Base-by-base conservation (phyloP, 305 asterid species). In the Nicotiana rustica region DNA sequence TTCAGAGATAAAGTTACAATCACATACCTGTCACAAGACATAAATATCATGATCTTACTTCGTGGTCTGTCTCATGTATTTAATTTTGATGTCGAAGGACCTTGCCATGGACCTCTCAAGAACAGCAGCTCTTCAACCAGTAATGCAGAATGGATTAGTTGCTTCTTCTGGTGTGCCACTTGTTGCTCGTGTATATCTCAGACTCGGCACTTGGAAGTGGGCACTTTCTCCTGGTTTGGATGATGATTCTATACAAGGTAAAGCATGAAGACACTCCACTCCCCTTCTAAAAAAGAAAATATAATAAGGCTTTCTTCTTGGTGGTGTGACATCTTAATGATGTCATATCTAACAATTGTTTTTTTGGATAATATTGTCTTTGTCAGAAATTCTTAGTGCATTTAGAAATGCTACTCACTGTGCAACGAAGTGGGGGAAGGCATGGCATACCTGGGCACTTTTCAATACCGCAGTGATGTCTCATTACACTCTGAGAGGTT, bases 361-460 rank as follows among this genome's bases (percentile, higher is more conserved):
- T 61, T 80, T 64, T 76, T 76, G 80, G 49, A 76, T 76, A 15
- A 31, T 64, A 56, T 81, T 67, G 77, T 13, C 33, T 73, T 87
- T 85, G 81, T 55, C 92, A 97, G 99, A 97, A 90, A 97, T 95
- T 82, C 99, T 93, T 82, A 86, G 81, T 79, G 98, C 99, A 84
- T 94, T 95, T 77, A 88, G 87, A 59, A 94, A 91, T 83, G 98
- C 99, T 13, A 97, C 99, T 83, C 97, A 91, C 13, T 87, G 90
- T 88, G 97, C 99, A 29, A 85, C 97, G 29, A 93, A 91, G 88
- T 97, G 97, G 97, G 98, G 95, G 81, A 97, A 91, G 88, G 98
- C 98, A 80, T 97, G 99, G 99, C 99, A 97, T 88, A 93, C 90
- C 55, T 97, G 99, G 99, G 99, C 99, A 52, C 98, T 93, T 81